Evolutionary conservation across 768 basidiomycete species (phyloP).

Genomic region (Basidioascus undulatus): DNA sequence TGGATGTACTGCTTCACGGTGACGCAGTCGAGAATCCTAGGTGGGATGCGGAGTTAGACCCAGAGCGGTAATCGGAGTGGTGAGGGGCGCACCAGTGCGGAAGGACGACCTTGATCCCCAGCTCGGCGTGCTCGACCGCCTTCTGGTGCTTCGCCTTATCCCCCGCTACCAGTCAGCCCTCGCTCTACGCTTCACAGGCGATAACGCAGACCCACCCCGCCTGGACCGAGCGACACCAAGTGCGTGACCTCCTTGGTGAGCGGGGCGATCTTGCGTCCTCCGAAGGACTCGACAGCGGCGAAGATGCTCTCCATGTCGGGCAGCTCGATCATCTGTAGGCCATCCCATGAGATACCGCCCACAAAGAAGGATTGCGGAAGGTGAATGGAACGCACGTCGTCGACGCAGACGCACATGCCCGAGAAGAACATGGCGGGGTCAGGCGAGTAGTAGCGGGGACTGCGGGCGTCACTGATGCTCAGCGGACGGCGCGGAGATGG

Average conservation of each 20-base stretch:
- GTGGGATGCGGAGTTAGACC: no score
- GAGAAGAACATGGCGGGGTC: constrained; percentile 62
- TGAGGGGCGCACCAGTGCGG: constrained; percentile 49
- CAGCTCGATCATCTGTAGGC: constrained; percentile 21
- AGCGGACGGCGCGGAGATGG: no score
- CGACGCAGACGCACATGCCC: constrained; percentile 46
- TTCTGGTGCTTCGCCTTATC: constrained; percentile 34
- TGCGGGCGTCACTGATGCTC: no score
- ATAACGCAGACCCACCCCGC: constrained; percentile 16
- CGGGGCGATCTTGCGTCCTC: constrained; percentile 54
- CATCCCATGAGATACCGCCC: not conserved
- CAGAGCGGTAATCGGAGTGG: no score
- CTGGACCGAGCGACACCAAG: constrained; percentile 35
- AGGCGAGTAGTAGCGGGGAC: constrained; percentile 34
- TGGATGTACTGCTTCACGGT: constrained; percentile 12
- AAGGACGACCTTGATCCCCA: constrained; percentile 38
- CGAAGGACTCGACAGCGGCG: constrained; percentile 45
- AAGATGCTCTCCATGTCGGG: constrained; percentile 39
- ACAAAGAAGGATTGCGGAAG: not conserved
- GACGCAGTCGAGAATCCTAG: constrained; percentile 34
- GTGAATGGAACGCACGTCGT: constrained; percentile 27
- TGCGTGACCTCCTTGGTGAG: constrained; percentile 74
- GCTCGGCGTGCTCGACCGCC: constrained; percentile 21
- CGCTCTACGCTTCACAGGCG: no score
- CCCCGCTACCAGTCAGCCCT: no score